A percentile compares a stretch with the other conserved stretches of the same genome.
phyloP scores from a whole-genome alignment of 495 filamentous ascomycete genomes.

The Thermothielavioides terrestris region DNA sequence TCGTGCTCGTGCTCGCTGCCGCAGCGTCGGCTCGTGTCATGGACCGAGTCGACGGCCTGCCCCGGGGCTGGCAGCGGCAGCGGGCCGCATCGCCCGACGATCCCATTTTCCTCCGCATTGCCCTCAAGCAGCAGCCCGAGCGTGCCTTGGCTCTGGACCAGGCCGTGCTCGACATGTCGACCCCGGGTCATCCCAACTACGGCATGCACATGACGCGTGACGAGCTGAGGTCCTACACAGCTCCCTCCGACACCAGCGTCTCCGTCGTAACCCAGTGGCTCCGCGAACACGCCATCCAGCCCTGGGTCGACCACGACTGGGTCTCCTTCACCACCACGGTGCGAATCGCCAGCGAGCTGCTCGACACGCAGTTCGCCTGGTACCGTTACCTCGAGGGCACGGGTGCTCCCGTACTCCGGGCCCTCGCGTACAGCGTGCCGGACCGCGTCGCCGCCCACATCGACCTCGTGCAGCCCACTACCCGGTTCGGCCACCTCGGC shows the following conservation, averaged over 20 bases:
- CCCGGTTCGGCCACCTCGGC: conserved; percentile 42
- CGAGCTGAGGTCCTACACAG: conserved; percentile 45
- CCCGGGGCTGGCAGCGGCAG: conserved; percentile 38
- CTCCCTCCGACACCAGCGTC: conserved; percentile 37
- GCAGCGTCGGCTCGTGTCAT: conserved; percentile 39
- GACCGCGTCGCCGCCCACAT: conserved; percentile 50
- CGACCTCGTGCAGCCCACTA: conserved; percentile 60
- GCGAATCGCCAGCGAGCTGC: conserved; percentile 36
- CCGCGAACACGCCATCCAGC: conserved; percentile 38
- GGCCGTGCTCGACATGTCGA: conserved; percentile 47
- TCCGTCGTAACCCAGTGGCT: conserved; percentile 43
- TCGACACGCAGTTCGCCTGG: conserved; percentile 40
- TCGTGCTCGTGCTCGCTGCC: conserved; percentile 24
- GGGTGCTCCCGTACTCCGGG: conserved; percentile 37
- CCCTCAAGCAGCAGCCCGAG: conserved; percentile 21
- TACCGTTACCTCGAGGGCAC: conserved; percentile 32
- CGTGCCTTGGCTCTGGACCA: conserved; percentile 46
- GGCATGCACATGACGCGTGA: conserved; percentile 48
- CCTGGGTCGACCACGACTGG: conserved; percentile 38
- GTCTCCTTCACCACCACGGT: conserved; percentile 44
- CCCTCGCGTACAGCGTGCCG: conserved; percentile 58
- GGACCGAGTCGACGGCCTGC: conserved; percentile 36
- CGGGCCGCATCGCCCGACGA: conserved; percentile 26
- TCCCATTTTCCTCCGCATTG: conserved; percentile 27
- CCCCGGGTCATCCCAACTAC: conserved; percentile 46